Conservation (phyloP, 2,329 filamentous ascomycete genomes). For the Pezizomycotina sp. region DNA sequence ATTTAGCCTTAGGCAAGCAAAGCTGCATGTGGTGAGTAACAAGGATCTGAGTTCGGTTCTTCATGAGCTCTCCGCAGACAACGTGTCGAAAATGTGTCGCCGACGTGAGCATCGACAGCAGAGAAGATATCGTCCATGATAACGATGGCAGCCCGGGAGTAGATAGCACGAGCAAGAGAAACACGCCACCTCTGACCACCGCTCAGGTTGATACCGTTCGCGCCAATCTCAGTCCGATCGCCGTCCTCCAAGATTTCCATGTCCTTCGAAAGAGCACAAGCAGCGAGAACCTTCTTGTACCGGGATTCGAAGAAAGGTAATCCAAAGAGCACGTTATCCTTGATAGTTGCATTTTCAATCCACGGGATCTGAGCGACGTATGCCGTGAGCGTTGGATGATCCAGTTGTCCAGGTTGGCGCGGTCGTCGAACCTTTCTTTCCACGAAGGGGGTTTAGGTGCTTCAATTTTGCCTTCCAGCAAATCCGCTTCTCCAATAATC, state of each 20-base stretch:
- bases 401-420: conserved; percentile 48
- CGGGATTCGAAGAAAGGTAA: conserved; percentile 51
- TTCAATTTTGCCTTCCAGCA: conserved; percentile 46
- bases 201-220: conserved; percentile 69
- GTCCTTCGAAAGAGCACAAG: conserved; percentile 60
- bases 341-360: conserved; percentile 69
- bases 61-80: conserved; percentile 54
- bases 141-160: conserved; percentile 59
- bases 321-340: conserved; percentile 64
- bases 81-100: conserved; percentile 61
- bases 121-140: conserved; percentile 74
- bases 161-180: conserved; percentile 62
- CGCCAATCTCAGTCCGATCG: conserved; percentile 64
- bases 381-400: conserved; percentile 52
- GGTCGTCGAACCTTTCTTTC: conserved; percentile 42
- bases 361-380: conserved; percentile 68
- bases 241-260: conserved; percentile 60
- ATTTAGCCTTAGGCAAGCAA: conserved; percentile 54
- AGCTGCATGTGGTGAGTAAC: conserved; percentile 67
- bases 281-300: conserved; percentile 52
- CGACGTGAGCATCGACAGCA: conserved; percentile 66
- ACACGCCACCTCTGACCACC: conserved; percentile 74
- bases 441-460: conserved; percentile 35
- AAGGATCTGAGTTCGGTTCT: conserved; percentile 55
- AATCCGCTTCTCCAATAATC: conserved; percentile 58